Conservation (phyloP, 192 early-diverging fungal species). For the Entomortierella parvispora region DNA sequence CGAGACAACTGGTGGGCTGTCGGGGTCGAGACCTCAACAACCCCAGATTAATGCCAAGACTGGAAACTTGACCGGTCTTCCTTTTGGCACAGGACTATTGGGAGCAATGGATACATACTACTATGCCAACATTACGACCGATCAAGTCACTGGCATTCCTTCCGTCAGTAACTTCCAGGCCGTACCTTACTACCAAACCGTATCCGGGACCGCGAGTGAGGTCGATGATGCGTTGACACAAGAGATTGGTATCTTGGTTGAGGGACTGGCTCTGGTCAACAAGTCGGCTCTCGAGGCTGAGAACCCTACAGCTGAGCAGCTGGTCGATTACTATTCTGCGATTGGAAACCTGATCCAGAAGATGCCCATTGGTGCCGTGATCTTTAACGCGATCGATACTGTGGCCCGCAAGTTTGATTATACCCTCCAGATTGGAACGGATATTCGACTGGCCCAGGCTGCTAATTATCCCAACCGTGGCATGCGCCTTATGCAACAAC, state of each 20-base stretch:
- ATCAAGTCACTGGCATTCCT: background rate
- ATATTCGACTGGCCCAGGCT: slow-evolving; percentile 50
- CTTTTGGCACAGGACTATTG: slow-evolving; percentile 34
- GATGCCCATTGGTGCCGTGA: slow-evolving; percentile 67
- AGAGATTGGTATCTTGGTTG: slow-evolving; percentile 47
- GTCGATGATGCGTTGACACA: slow-evolving; percentile 59
- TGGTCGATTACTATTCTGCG: slow-evolving; percentile 39
- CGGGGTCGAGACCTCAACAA: slow-evolving; percentile 50
- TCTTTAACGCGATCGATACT: slow-evolving; percentile 63
- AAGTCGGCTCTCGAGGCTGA: slow-evolving; percentile 54
- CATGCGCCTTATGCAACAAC: slow-evolving; percentile 58
- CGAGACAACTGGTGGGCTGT: slow-evolving; percentile 40
- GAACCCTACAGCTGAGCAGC: slow-evolving; percentile 20
- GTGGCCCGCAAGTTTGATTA: slow-evolving; percentile 56
- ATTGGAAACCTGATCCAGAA: slow-evolving; percentile 54
- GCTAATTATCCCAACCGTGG: slow-evolving; percentile 64
- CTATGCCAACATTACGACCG: slow-evolving; percentile 48
- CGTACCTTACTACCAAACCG: slow-evolving; percentile 57
- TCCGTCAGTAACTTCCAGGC: slow-evolving; percentile 44
- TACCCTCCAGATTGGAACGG: slow-evolving; percentile 65
- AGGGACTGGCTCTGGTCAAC: slow-evolving; percentile 51
- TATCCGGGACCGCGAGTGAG: slow-evolving; percentile 11
- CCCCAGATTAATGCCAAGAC: slow-evolving; percentile 29
- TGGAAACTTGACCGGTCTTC: slow-evolving; percentile 22
- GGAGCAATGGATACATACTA: slow-evolving; percentile 51